These are phyloP conservation scores for Solanum tacnaense DNA, from an alignment of 257 asterid species.

Conservation along the genomic window DNA sequence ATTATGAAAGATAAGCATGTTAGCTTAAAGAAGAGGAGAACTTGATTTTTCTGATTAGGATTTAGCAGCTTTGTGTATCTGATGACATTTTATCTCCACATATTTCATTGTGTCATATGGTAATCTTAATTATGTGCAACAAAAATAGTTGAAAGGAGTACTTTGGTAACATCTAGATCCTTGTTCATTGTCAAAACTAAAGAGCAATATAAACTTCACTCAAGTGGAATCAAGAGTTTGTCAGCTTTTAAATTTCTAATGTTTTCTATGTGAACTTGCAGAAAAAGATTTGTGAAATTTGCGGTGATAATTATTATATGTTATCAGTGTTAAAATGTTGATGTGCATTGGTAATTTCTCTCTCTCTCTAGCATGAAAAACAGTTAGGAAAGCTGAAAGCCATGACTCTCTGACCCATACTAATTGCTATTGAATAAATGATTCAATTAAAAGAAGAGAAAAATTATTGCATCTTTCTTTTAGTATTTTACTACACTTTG, in stretches of 20 bases:
- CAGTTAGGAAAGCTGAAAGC: background rate
- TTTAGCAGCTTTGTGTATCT: background rate
- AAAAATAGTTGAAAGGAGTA: too few species aligned
- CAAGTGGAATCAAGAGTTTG: background rate
- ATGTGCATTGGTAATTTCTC: conserved; percentile 42
- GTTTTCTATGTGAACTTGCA: conserved; percentile 14
- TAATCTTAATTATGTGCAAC: too few species aligned
- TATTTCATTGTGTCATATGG: background rate
- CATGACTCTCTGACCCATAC: background rate
- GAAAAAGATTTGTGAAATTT: conserved; percentile 40
- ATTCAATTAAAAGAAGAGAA: too few species aligned
- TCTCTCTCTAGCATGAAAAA: background rate
- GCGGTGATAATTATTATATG: conserved; percentile 44
- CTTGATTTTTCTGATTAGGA: background rate
- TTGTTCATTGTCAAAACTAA: too few species aligned
- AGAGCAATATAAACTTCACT: too few species aligned
- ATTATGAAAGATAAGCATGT: too few species aligned
- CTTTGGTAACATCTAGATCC: too few species aligned
- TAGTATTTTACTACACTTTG: too few species aligned
- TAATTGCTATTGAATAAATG: too few species aligned
- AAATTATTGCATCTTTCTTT: too few species aligned
- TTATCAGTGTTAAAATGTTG: conserved; percentile 23
- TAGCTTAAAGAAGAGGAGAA: too few species aligned
- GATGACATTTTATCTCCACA: background rate
- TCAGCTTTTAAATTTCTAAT: background rate